Conservation (phyloP, 345 rosid genomes). For the Hibiscus mutabilis region DNA sequence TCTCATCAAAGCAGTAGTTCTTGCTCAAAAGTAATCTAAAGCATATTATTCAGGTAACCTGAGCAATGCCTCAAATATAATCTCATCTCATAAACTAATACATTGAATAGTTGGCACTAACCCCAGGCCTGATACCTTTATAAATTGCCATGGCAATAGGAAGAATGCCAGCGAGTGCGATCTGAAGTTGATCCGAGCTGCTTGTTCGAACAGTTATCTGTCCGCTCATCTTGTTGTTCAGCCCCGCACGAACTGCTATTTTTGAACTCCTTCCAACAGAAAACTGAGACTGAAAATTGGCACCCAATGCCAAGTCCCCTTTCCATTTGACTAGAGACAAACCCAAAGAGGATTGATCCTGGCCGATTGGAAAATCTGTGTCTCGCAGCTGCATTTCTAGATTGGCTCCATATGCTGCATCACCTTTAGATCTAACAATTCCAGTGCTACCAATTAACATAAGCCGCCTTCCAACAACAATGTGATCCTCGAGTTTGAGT, state of each 20-base stretch:
- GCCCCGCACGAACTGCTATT: conserved; percentile 79
- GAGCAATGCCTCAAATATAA: background rate
- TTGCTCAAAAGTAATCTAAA: background rate
- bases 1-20: background rate
- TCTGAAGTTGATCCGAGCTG: conserved; percentile 92
- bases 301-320: conserved; percentile 87
- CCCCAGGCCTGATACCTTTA: conserved; percentile 61
- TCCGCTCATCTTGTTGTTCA: conserved; percentile 91
- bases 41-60: background rate
- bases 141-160: conserved; percentile 67
- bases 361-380: conserved; percentile 83
- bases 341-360: conserved; percentile 81
- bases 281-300: conserved; percentile 82
- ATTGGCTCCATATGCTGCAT: conserved; percentile 86
- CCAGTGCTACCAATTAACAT: conserved; percentile 84
- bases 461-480: conserved; percentile 67
- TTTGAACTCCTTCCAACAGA: conserved; percentile 70
- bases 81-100: conserved; percentile 30
- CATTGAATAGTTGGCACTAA: conserved; percentile 51
- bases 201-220: conserved; percentile 72
- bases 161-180: conserved; percentile 65
- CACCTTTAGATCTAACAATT: conserved; percentile 65
- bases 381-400: conserved; percentile 75
- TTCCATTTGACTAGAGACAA: conserved; percentile 90
- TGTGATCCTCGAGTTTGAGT: conserved; percentile 18